phyloP scores from a whole-genome alignment of 2,329 filamentous ascomycete species.

The Ramularia endophylla region DNA sequence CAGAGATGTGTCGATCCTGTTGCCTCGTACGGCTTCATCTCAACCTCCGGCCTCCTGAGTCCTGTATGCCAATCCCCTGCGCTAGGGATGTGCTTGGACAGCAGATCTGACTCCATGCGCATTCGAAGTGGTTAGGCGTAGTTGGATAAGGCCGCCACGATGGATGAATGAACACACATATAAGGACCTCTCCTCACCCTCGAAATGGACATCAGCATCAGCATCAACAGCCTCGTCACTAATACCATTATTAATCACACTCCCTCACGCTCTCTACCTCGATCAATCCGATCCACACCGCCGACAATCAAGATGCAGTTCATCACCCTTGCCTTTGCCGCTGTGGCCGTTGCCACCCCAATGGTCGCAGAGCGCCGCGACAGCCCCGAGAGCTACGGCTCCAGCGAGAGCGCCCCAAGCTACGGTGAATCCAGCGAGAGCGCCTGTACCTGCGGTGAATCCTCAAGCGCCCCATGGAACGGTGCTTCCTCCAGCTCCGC shows the following conservation, averaged over 20 bases:
- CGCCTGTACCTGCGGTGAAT: too few species aligned
- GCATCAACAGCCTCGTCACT: background rate
- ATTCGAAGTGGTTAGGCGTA: too few species aligned
- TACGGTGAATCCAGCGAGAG: background rate
- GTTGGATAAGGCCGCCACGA: too few species aligned
- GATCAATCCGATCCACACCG: background rate
- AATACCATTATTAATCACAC: background rate
- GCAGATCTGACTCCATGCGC: too few species aligned
- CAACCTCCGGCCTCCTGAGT: too few species aligned
- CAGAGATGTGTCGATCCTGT: too few species aligned
- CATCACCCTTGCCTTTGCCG: slow-evolving; percentile 7
- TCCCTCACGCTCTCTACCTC: background rate
- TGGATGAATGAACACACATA: background rate
- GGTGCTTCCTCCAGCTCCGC: too few species aligned
- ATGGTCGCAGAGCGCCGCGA: too few species aligned
- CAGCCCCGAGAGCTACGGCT: background rate
- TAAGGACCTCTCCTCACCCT: background rate
- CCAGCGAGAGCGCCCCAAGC: background rate
- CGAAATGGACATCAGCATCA: background rate
- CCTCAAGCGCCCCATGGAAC: too few species aligned
- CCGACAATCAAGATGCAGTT: slow-evolving; percentile 9
- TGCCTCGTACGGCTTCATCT: too few species aligned
- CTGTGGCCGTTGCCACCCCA: background rate
- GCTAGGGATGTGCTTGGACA: too few species aligned
- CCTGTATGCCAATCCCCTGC: too few species aligned